Base-by-base conservation (phyloP, 1,284 basidiomycete genomes). In the Moesziomyces parantarcticus region DNA sequence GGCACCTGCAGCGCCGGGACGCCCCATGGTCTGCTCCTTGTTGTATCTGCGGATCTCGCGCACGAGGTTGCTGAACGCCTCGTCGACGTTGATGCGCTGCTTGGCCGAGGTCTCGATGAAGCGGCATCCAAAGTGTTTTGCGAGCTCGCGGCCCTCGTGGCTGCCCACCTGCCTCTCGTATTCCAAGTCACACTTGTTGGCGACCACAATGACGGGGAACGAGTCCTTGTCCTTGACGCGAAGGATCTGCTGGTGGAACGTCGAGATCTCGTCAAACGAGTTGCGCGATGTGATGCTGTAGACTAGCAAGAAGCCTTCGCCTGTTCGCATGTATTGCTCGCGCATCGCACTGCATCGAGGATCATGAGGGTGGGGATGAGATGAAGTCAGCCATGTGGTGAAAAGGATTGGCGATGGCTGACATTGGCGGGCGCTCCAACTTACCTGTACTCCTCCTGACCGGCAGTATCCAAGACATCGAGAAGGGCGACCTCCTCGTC, bases 91-190 rank as follows among this genome's bases (percentile, higher is more conserved):
- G 86, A 97, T 93, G 50, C 97, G 89, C 83, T 97, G 93, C 87
- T 99, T 99, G 55, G 97, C 97, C 22, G 96, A 98, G 2, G 97
- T 98, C 86, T 99, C 97, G 76, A 99, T 95, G 85, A 97, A 99
- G 80, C 92, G 92, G 87, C 95, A 97, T 51, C 91, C 92, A 84
- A 98, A 97, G 84, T 95, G 93, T 85, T 94, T 95, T 2, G 97
- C 96, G 61, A 99, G 89, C 80, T 97, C 94, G 61, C 93, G 92
- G 11, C 97, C 97, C 93, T 99, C 96, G 83, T 96, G 94, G 87
- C 92, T 92, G 83, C 93, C 93, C 18, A 99, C 97, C 86, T 98
- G 95, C 63, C 97, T 89, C 85, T 99, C 97, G 83, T 92, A 97
- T 84, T 99, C 97, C 81, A 99, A 86, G 85, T 99, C 97, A 84